A percentile compares a stretch with the other conserved stretches of the same genome.
These are phyloP conservation scores for Hypoxylon sp. DNA, from an alignment of 2,329 filamentous ascomycete genomes.

Conservation along the genomic window DNA sequence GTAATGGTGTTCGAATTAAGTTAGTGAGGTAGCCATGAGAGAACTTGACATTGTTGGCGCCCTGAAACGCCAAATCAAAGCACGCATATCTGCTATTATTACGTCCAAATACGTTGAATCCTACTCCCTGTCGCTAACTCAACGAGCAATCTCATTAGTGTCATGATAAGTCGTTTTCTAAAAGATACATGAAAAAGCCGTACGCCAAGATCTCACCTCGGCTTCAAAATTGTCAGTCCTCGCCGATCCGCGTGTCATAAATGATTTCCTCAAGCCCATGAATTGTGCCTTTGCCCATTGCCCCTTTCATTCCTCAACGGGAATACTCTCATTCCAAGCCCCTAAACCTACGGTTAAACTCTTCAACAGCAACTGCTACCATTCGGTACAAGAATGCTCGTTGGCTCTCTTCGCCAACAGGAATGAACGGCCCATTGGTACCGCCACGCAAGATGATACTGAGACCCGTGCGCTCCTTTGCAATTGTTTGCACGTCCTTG, in stretches of 20 bases:
- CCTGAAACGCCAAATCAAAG: not conserved
- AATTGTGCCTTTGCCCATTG: not conserved
- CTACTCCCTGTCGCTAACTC: not conserved
- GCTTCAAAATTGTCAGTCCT: not conserved
- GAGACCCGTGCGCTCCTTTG: slow-evolving; percentile 95
- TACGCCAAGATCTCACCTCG: slow-evolving; percentile 17
- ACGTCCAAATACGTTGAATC: not conserved
- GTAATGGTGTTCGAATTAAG: not conserved
- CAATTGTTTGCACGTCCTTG: slow-evolving; percentile 96
- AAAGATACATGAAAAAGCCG: slow-evolving; percentile 17
- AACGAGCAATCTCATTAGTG: slow-evolving; percentile 27
- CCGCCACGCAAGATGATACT: slow-evolving; percentile 90
- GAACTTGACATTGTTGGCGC: not conserved
- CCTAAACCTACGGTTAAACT: slow-evolving; percentile 75
- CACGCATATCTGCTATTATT: not conserved
- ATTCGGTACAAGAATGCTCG: slow-evolving; percentile 75
- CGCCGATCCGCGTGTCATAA: not conserved
- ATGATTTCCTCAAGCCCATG: not conserved
- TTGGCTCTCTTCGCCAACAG: slow-evolving; percentile 87
- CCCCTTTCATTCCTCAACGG: not conserved
- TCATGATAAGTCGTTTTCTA: slow-evolving; percentile 31
- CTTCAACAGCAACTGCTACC: slow-evolving; percentile 75
- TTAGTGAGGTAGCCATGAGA: not conserved
- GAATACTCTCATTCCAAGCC: slow-evolving; percentile 56
- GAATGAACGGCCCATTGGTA: slow-evolving; percentile 94